phyloP scores from a whole-genome alignment of 2,329 filamentous ascomycete species.

The Beauveria brongniartii region DNA sequence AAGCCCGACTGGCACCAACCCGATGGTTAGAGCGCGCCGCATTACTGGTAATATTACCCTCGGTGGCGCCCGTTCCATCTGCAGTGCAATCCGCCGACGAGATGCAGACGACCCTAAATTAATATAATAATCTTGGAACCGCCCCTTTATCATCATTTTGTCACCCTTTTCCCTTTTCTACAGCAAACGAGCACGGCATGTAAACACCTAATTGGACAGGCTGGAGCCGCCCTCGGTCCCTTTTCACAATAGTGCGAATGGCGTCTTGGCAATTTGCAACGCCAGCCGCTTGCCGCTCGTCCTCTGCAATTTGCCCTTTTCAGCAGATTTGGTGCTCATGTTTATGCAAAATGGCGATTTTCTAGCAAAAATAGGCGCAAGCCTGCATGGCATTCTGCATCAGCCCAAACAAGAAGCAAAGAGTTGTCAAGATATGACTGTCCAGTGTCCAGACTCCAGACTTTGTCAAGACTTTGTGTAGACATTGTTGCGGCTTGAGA shows the following conservation, averaged over 20 bases:
- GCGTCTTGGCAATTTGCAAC: conserved; percentile 1
- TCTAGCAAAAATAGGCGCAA: background rate
- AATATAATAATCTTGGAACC: background rate
- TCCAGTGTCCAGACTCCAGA: background rate
- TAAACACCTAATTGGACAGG: background rate
- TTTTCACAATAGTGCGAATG: background rate
- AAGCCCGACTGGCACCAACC: too few species aligned
- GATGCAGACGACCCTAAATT: background rate
- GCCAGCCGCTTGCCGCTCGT: background rate
- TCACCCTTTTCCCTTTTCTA: background rate
- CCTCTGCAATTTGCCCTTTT: background rate
- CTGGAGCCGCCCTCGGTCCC: background rate
- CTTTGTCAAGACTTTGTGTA: background rate
- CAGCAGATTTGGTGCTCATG: background rate
- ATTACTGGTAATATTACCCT: conserved; percentile 5
- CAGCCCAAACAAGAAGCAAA: background rate
- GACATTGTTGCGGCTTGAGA: background rate
- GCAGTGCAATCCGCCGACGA: background rate
- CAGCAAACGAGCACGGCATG: background rate
- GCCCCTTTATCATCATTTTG: background rate
- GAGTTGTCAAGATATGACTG: too few species aligned
- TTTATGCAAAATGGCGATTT: background rate
- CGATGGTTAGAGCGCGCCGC: background rate
- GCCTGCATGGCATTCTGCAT: background rate
- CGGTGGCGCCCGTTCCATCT: conserved; percentile 3